A percentile compares a stretch with the other conserved stretches of the same genome.
phyloP scores from a whole-genome alignment of 2,329 filamentous ascomycete genomes.

The Niveomyces coronatus region DNA sequence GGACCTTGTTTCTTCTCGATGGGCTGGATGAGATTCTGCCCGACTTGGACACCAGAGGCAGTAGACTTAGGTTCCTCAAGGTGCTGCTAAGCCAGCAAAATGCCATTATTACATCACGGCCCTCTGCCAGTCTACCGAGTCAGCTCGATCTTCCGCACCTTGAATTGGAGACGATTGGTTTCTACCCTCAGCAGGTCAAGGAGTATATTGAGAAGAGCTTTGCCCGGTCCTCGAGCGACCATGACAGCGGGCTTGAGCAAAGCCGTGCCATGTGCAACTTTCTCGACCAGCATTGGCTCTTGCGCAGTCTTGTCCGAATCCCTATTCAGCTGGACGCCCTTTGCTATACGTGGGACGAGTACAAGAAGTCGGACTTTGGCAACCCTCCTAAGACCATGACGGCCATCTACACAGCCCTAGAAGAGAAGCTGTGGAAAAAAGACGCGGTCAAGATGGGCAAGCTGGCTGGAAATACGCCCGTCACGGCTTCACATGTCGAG shows the following conservation, averaged over 20 bases:
- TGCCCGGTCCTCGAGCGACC: background rate
- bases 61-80: background rate
- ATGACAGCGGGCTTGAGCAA: background rate
- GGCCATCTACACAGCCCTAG: background rate
- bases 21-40: background rate
- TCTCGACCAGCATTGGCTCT: background rate
- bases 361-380: background rate
- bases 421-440: background rate
- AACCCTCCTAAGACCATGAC: background rate
- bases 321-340: background rate
- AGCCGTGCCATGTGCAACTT: background rate
- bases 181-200: background rate
- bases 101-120: background rate
- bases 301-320: background rate
- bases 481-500: background rate
- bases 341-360: background rate
- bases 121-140: background rate
- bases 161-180: background rate
- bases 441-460: constrained; percentile 14
- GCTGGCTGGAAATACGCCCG: background rate
- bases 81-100: background rate
- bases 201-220: constrained; percentile 5
- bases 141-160: background rate
- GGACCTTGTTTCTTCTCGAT: background rate
- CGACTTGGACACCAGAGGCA: background rate